Evolutionary conservation across 306 rosid genomes (phyloP).

Genomic region (Malus asiatica): DNA sequence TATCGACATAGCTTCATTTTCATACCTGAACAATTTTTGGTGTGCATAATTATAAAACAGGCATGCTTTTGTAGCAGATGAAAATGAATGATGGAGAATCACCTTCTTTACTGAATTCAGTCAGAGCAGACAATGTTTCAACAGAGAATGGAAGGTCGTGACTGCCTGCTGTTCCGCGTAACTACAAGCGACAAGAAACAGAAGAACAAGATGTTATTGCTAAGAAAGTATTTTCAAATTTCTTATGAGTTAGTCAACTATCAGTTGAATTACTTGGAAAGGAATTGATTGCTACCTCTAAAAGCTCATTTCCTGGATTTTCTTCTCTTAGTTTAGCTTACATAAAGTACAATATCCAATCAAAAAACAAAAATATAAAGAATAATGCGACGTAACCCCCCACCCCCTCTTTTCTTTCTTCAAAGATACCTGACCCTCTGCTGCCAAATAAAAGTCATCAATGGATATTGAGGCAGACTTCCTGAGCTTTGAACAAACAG

Average conservation of each 20-base stretch:
- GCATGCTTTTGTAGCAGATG: slow-evolving; percentile 2
- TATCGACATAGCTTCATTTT: slow-evolving; percentile 89
- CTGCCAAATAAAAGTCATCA: slow-evolving; percentile 86
- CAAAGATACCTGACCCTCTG: slow-evolving; percentile 64
- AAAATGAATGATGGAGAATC: slow-evolving; percentile 16
- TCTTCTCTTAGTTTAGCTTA: slow-evolving; percentile 71
- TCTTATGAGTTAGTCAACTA: not conserved
- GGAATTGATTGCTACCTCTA: slow-evolving; percentile 57
- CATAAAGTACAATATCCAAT: slow-evolving; percentile 28
- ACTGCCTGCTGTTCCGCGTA: slow-evolving; percentile 91
- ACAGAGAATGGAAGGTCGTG: slow-evolving; percentile 78
- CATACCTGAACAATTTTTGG: slow-evolving; percentile 48
- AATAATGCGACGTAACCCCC: slow-evolving; percentile 2
- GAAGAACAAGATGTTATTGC: not conserved
- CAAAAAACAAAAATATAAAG: slow-evolving; percentile 11
- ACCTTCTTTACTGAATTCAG: slow-evolving; percentile 74
- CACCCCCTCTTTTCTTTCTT: not conserved
- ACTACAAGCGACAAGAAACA: slow-evolving; percentile 30
- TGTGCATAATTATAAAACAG: slow-evolving; percentile 9
- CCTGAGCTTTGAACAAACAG: slow-evolving; percentile 44
- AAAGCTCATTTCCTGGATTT: slow-evolving; percentile 73
- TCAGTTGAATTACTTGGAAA: slow-evolving; percentile 1
- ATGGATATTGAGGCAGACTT: slow-evolving; percentile 80
- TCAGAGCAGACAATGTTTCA: slow-evolving; percentile 55
- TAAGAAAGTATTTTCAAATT: not conserved